phyloP scores from a whole-genome alignment of 176 grass and related monocot genomes.

The Hordeum vulgare region DNA sequence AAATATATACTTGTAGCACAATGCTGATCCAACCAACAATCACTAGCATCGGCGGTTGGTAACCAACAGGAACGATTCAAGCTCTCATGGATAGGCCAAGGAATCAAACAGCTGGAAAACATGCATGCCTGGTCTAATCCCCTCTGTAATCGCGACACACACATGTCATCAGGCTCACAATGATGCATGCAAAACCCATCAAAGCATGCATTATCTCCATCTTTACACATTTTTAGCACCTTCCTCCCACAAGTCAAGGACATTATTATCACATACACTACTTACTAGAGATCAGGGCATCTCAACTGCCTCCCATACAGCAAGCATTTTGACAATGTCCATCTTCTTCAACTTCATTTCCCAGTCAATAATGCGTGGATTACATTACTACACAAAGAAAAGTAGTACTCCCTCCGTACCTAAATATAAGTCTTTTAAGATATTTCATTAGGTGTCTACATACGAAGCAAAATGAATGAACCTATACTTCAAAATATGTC shows the following conservation, averaged over 20 bases:
- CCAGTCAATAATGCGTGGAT: slow-evolving; percentile 27
- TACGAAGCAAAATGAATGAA: too few relatives aligned
- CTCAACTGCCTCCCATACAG: slow-evolving; percentile 23
- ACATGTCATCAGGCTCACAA: slow-evolving; percentile 24
- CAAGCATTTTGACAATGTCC: slow-evolving; percentile 22
- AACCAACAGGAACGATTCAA: background rate
- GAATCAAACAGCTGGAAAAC: slow-evolving; percentile 53
- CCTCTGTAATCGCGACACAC: slow-evolving; percentile 10
- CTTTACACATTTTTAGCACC: too few relatives aligned
- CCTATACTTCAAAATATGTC: too few relatives aligned
- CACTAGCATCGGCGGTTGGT: slow-evolving; percentile 24
- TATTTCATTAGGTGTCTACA: too few relatives aligned
- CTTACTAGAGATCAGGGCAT: slow-evolving; percentile 41
- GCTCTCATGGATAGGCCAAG: background rate
- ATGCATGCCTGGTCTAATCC: slow-evolving; percentile 17
- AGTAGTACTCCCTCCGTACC: too few relatives aligned
- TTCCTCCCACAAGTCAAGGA: too few relatives aligned
- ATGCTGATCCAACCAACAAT: background rate
- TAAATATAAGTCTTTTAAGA: too few relatives aligned
- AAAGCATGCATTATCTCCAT: background rate
- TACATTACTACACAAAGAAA: background rate
- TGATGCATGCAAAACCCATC: slow-evolving; percentile 25
- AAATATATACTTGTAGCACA: background rate
- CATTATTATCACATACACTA: too few relatives aligned
- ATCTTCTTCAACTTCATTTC: background rate